Evolutionary conservation across 1,284 basidiomycete genomes (phyloP).

Genomic region (Cutaneotrichosporon sp.): DNA sequence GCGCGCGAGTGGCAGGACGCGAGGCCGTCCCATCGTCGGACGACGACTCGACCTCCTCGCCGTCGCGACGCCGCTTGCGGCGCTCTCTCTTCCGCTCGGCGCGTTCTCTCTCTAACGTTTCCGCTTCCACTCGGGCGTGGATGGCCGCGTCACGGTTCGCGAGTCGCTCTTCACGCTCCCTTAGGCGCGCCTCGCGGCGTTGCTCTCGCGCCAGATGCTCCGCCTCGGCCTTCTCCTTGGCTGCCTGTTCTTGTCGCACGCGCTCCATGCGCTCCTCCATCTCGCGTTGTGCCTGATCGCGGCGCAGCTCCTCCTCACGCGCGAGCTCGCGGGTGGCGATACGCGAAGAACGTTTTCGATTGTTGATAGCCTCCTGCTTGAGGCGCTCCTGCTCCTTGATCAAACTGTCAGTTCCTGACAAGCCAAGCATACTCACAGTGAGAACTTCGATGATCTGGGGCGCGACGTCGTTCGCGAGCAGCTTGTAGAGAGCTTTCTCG

Average conservation of each 20-base stretch:
- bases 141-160: conserved; percentile 53
- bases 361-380: conserved; percentile 54
- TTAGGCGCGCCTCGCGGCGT: conserved; percentile 53
- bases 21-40: conserved; percentile 18
- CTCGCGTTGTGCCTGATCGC: conserved; percentile 50
- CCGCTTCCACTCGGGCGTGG: conserved; percentile 43
- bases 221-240: conserved; percentile 41
- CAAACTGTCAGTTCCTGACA: conserved; percentile 18
- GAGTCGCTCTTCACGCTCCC: conserved; percentile 52
- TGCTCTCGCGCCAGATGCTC: conserved; percentile 46
- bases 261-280: conserved; percentile 56
- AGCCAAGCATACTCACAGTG: conserved; percentile 35
- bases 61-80: conserved; percentile 41
- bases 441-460: conserved; percentile 54
- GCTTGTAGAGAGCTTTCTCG: conserved; percentile 55
- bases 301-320: conserved; percentile 52
- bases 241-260: conserved; percentile 48
- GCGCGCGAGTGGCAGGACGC: conserved; percentile 2
- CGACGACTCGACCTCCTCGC: conserved; percentile 27
- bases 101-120: conserved; percentile 33
- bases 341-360: conserved; percentile 57
- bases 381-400: conserved; percentile 51
- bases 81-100: conserved; percentile 47
- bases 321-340: conserved; percentile 57
- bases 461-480: conserved; percentile 53